phyloP scores from a whole-genome alignment of 345 rosid genomes.

The Laguncularia racemosa region DNA sequence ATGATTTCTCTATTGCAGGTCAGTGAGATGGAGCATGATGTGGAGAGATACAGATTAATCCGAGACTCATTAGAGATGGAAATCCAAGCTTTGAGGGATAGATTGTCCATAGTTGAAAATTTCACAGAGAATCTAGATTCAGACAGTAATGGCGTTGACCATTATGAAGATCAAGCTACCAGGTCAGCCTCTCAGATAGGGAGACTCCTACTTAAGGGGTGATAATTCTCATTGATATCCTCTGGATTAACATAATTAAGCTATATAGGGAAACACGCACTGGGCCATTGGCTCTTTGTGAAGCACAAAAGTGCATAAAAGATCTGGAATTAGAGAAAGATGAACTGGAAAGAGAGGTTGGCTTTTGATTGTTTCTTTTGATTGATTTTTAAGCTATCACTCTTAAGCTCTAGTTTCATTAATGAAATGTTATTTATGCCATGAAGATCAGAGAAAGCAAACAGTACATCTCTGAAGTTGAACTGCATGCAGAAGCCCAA shows the following conservation, averaged over 20 bases:
- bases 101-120: constrained; percentile 59
- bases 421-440: constrained; percentile 11
- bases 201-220: constrained; percentile 8
- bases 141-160: constrained; percentile 19
- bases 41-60: constrained; percentile 57
- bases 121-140: constrained; percentile 33
- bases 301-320: constrained; percentile 33
- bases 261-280: constrained; percentile 27
- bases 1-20: constrained; percentile 39
- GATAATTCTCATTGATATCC: neutral
- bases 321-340: constrained; percentile 50
- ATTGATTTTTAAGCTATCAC: too few relatives aligned
- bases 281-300: constrained; percentile 42
- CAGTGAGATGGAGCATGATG: constrained; percentile 78
- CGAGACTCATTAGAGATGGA: constrained; percentile 72
- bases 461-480: constrained; percentile 69
- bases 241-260: neutral
- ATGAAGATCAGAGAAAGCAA: constrained; percentile 64
- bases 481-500: constrained; percentile 91
- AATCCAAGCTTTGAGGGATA: constrained; percentile 56
- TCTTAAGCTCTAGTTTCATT: neutral
- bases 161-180: constrained; percentile 32
- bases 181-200: constrained; percentile 27
- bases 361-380: constrained; percentile 3
- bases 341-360: constrained; percentile 65